Percentiles rank a stretch among this genome's conserved stretches.
These are phyloP conservation scores for Colletotrichum sidae DNA, from an alignment of 2,329 filamentous ascomycete genomes.

Conservation along the genomic window DNA sequence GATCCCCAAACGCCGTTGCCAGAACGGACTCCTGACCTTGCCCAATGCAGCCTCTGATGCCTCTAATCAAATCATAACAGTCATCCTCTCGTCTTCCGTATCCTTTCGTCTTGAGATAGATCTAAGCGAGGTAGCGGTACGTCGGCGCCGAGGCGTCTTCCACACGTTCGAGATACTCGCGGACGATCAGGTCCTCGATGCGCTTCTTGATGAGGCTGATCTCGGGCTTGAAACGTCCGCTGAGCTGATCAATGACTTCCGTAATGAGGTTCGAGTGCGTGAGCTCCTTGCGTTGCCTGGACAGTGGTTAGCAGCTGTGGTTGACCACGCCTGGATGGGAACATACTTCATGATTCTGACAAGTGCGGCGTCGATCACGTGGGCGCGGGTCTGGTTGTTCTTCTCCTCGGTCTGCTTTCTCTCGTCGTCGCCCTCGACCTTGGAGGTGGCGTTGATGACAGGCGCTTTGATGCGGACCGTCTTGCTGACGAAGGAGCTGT, in stretches of 20 bases:
- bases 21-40: no score
- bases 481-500: conserved; percentile 83
- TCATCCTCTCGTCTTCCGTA: no score
- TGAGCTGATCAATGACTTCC: conserved; percentile 78
- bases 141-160: conserved; percentile 73
- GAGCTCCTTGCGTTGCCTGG: conserved; percentile 79
- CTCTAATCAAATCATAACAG: no score
- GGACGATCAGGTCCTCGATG: conserved; percentile 81
- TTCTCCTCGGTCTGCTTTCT: conserved; percentile 79
- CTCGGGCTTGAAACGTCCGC: conserved; percentile 79
- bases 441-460: conserved; percentile 83
- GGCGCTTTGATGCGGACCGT: conserved; percentile 90
- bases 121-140: conserved; percentile 78
- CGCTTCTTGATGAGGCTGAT: conserved; percentile 82
- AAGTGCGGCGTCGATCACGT: conserved; percentile 80
- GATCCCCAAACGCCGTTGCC: no score
- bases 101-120: no score
- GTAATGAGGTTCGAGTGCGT: conserved; percentile 76
- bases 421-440: conserved; percentile 81
- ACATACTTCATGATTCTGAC: conserved; percentile 89
- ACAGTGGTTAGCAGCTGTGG: conserved; percentile 43
- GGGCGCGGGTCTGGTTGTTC: conserved; percentile 77
- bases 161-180: conserved; percentile 82
- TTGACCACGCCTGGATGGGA: not conserved
- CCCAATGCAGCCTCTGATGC: no score